Conservation (phyloP, 176 grass and related monocot genomes). For the Echinochloa phyllopogon region DNA sequence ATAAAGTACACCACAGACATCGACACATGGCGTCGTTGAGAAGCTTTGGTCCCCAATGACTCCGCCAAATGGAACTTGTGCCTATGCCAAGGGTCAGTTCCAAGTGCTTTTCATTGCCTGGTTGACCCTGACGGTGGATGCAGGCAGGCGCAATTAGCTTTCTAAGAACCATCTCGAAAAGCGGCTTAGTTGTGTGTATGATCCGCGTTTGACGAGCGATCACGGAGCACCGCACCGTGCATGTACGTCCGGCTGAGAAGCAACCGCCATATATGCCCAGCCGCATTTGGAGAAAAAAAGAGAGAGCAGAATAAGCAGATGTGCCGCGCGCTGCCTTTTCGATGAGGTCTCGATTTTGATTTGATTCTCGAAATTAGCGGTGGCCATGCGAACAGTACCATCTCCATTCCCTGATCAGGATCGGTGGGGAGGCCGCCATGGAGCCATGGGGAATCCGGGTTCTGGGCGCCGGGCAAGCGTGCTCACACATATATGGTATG, state of each 20-base stretch:
- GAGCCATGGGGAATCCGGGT: neutral
- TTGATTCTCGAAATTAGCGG: constrained; percentile 7
- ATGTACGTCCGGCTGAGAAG: constrained; percentile 15
- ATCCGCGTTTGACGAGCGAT: neutral
- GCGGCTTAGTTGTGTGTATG: neutral
- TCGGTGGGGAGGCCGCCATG: neutral
- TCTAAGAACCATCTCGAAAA: constrained; percentile 17
- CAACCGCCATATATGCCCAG: neutral
- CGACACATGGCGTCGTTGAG: neutral
- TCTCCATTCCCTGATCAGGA: neutral
- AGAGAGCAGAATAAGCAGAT: neutral
- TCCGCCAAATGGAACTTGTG: neutral
- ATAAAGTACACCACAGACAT: neutral
- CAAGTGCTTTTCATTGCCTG: neutral
- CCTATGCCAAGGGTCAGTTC: neutral
- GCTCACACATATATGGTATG: neutral
- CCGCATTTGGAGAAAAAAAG: neutral
- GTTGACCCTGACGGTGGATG: neutral
- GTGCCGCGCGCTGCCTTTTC: too few species aligned
- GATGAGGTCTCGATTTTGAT: neutral
- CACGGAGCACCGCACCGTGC: neutral
- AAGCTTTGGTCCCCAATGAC: neutral
- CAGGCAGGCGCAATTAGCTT: constrained; percentile 2
- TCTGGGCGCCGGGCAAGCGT: neutral
- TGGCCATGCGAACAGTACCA: neutral